Evolutionary conservation across 2,329 filamentous ascomycete species (phyloP).

Genomic region (Waltergamsia citrina): DNA sequence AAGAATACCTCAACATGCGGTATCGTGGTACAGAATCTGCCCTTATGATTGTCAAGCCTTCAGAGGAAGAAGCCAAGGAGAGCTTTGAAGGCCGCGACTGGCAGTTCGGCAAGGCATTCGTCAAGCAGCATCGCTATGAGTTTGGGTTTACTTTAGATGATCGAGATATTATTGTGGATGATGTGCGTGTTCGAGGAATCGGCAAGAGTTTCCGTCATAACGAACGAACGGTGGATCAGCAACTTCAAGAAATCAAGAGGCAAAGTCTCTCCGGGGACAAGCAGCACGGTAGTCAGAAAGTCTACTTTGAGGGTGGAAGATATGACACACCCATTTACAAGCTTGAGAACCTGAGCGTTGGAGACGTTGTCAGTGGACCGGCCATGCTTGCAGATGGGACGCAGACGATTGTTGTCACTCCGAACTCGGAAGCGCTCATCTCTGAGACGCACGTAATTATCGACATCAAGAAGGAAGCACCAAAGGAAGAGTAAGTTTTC

Average conservation of each 20-base stretch:
- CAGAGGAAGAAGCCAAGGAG: slow-evolving; percentile 47
- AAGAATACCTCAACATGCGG: slow-evolving; percentile 90
- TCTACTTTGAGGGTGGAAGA: slow-evolving; percentile 80
- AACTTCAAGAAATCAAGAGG: slow-evolving; percentile 60
- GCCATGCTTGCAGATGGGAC: slow-evolving; percentile 81
- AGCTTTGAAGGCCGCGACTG: slow-evolving; percentile 58
- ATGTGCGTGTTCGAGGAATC: slow-evolving; percentile 80
- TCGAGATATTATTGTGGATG: slow-evolving; percentile 81
- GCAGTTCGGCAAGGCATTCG: slow-evolving; percentile 77
- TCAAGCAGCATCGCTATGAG: slow-evolving; percentile 82
- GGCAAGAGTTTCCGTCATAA: slow-evolving; percentile 76
- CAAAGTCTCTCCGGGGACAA: slow-evolving; percentile 48
- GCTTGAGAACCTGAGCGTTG: slow-evolving; percentile 62
- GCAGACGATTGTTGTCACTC: slow-evolving; percentile 87
- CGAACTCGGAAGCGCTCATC: slow-evolving; percentile 64
- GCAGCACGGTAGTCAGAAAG: slow-evolving; percentile 54
- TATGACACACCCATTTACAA: slow-evolving; percentile 75
- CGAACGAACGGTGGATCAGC: slow-evolving; percentile 76
- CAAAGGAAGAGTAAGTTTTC: slow-evolving; percentile 19
- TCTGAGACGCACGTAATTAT: slow-evolving; percentile 85
- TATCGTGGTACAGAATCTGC: slow-evolving; percentile 87
- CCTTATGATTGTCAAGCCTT: slow-evolving; percentile 77
- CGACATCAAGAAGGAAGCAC: slow-evolving; percentile 56
- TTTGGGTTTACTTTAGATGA: slow-evolving; percentile 84
- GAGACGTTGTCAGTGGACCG: slow-evolving; percentile 66